Evolutionary conservation across 2,329 filamentous ascomycete species (phyloP).

Genomic region (Hypoxylon sp.): DNA sequence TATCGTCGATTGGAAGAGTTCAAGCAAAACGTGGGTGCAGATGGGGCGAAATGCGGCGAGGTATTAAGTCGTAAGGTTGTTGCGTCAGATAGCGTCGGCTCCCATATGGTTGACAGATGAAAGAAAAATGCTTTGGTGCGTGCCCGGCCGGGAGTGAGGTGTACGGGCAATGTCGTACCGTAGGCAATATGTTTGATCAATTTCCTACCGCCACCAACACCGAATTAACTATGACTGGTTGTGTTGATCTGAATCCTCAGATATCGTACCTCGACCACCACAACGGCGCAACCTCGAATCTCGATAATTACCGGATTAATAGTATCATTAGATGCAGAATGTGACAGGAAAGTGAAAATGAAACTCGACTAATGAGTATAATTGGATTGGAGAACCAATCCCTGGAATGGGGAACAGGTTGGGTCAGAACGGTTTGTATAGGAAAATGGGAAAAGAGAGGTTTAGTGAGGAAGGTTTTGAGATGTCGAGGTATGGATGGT

Average conservation of each 20-base stretch:
- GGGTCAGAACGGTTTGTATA: not conserved
- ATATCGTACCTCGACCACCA: conserved; percentile 14
- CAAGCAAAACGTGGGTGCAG: not conserved
- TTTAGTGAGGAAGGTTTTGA: conserved; percentile 23
- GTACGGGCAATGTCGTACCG: conserved; percentile 6
- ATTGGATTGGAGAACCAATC: no score
- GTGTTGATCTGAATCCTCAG: conserved; percentile 3
- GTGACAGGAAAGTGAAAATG: not conserved
- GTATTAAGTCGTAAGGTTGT: conserved; percentile 8
- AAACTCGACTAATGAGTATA: no score
- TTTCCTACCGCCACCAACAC: conserved; percentile 6
- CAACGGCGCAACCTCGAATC: conserved; percentile 26
- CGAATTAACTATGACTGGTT: conserved; percentile 16
- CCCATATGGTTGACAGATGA: conserved; percentile 3
- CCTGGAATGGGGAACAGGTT: no score
- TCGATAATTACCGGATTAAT: conserved; percentile 19
- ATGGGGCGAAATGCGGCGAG: conserved; percentile 2
- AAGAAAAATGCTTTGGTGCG: conserved; percentile 12
- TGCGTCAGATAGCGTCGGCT: conserved; percentile 14
- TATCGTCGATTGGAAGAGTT: conserved; percentile 1
- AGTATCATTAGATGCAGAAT: conserved; percentile 19
- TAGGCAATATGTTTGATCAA: conserved; percentile 7
- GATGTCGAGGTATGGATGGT: conserved; percentile 23
- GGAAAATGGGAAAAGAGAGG: conserved; percentile 11
- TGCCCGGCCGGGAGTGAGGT: conserved; percentile 12